Evolutionary conservation across 1,139 yeast genomes (phyloP).

Genomic region (Candida sp.): DNA sequence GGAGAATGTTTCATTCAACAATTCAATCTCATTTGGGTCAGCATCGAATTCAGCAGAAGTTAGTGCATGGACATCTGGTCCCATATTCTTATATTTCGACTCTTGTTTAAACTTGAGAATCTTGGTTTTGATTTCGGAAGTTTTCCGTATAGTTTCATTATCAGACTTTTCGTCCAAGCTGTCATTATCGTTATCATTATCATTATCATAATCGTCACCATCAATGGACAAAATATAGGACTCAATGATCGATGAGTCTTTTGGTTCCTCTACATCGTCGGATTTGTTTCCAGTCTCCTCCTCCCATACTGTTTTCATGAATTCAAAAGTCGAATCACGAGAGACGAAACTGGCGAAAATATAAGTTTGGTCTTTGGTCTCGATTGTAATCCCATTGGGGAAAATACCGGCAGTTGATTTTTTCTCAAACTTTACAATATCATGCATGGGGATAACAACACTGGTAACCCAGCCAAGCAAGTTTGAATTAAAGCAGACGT

Average conservation of each 20-base stretch:
- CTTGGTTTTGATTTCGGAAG: slow-evolving; percentile 7
- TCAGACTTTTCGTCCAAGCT: slow-evolving; percentile 3
- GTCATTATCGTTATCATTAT: slow-evolving; percentile 9
- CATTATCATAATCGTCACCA: slow-evolving; percentile 22
- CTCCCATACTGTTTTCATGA: slow-evolving; percentile 61
- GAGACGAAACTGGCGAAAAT: slow-evolving; percentile 86
- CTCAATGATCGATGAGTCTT: slow-evolving; percentile 16
- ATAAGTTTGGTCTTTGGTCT: slow-evolving; percentile 65
- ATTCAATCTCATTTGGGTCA: slow-evolving; percentile 27
- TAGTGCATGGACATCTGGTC: slow-evolving; percentile 37
- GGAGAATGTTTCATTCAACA: slow-evolving; percentile 28
- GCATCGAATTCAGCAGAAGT: slow-evolving; percentile 21
- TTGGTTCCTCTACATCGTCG: slow-evolving; percentile 6
- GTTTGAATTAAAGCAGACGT: slow-evolving; percentile 88
- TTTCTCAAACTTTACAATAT: slow-evolving; percentile 72
- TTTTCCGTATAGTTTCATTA: slow-evolving; percentile 4
- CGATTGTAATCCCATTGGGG: slow-evolving; percentile 85
- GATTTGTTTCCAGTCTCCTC: slow-evolving; percentile 20
- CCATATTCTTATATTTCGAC: slow-evolving; percentile 28
- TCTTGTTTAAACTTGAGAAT: slow-evolving; percentile 28
- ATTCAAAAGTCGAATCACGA: slow-evolving; percentile 72
- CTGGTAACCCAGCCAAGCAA: slow-evolving; percentile 92
- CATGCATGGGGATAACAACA: slow-evolving; percentile 67
- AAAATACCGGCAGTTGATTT: slow-evolving; percentile 83
- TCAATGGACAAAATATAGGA: slow-evolving; percentile 34